phyloP scores from a whole-genome alignment of 495 filamentous ascomycete genomes.

The Hypoxylon perforatum region DNA sequence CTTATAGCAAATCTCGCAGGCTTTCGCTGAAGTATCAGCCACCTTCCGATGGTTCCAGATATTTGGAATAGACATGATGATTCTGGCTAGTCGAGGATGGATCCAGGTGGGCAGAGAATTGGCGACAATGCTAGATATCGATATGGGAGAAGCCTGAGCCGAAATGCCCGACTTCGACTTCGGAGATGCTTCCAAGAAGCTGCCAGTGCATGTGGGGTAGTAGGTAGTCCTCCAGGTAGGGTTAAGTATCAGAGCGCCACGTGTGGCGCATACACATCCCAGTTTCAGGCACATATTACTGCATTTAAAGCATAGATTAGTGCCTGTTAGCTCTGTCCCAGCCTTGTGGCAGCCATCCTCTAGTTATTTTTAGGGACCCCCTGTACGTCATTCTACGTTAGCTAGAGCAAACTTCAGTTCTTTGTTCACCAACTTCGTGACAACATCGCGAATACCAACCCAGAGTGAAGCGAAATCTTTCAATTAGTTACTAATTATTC shows the following conservation, averaged over 20 bases:
- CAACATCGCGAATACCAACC: too few relatives aligned
- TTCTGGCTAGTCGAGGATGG: not conserved
- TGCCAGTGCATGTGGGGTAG: too few relatives aligned
- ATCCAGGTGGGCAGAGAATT: not conserved
- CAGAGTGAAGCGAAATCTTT: not conserved
- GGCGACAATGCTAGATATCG: not conserved
- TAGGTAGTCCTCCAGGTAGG: too few relatives aligned
- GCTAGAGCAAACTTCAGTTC: slow-evolving; percentile 12
- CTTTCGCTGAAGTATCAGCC: slow-evolving; percentile 81
- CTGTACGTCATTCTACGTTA: slow-evolving; percentile 34
- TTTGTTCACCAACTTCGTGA: slow-evolving; percentile 2
- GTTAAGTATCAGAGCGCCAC: too few relatives aligned
- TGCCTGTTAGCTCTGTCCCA: not conserved
- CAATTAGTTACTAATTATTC: not conserved
- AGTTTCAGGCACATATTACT: too few relatives aligned
- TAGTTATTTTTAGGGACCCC: slow-evolving; percentile 6
- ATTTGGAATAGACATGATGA: slow-evolving; percentile 72
- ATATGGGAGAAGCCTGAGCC: not conserved
- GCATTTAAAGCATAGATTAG: too few relatives aligned
- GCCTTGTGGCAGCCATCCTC: slow-evolving; percentile 5
- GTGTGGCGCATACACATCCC: too few relatives aligned
- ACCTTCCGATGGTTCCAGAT: slow-evolving; percentile 89
- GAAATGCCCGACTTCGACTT: not conserved
- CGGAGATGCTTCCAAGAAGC: too few relatives aligned
- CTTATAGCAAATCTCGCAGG: slow-evolving; percentile 93